Percentiles rank a stretch among this genome's conserved stretches.
Conservation (phyloP, 371 early-diverging fungal species). For the Mucor mucedo region DNA sequence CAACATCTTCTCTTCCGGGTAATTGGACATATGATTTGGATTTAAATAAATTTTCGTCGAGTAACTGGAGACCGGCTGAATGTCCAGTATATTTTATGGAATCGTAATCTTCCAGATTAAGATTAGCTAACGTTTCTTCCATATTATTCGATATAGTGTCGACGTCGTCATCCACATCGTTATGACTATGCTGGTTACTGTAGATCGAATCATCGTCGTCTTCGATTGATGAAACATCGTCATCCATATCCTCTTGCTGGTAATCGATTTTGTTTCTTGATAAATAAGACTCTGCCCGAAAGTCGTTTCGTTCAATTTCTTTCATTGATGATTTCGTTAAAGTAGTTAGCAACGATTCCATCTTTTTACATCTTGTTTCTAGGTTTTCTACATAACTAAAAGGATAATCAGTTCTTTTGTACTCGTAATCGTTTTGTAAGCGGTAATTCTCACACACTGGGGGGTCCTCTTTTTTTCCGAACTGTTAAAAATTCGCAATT, state of each 20-base stretch:
- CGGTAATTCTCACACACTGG: constrained; percentile 45
- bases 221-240: constrained; percentile 20
- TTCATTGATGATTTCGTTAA: constrained; percentile 46
- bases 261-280: constrained; percentile 2
- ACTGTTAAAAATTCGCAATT: constrained; percentile 53
- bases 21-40: constrained; percentile 36
- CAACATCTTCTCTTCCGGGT: constrained; percentile 49
- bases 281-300: constrained; percentile 23
- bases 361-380: constrained; percentile 52
- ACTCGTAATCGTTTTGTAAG: not conserved
- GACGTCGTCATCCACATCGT: not conserved
- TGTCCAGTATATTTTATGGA: constrained; percentile 51
- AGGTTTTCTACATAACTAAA: constrained; percentile 51
- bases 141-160: not conserved
- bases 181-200: not conserved
- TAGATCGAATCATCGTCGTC: constrained; percentile 13
- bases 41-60: constrained; percentile 46
- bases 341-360: constrained; percentile 45
- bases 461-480: constrained; percentile 57
- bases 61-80: constrained; percentile 45
- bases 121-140: constrained; percentile 29
- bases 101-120: constrained; percentile 49
- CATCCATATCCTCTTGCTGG: constrained; percentile 29
- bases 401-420: not conserved
- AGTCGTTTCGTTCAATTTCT: constrained; percentile 47